Base-by-base conservation (phyloP, 1,139 yeast species). In the Kodamaea plutei region DNA sequence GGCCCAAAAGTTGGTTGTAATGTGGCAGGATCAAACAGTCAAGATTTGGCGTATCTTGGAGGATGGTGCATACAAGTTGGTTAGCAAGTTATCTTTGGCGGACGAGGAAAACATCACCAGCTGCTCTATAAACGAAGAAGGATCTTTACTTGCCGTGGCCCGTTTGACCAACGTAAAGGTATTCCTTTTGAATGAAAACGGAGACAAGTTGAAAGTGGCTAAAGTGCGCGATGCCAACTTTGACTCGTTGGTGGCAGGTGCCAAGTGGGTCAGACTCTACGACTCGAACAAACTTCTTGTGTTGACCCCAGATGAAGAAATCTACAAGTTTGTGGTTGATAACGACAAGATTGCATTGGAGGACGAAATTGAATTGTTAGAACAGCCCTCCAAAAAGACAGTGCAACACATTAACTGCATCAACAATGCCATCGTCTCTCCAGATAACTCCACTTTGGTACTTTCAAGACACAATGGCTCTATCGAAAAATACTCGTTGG, bases 21-120 rank as follows among this genome's bases (percentile, higher is more conserved):
- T 82, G 71, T 89, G 95, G 93, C 82, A 79, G 48, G 95, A 83
- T 43, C 91, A 84, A 50, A 67, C 73, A 2, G 73, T 89, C 26
- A 88, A 87, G 52, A 68, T 91, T 13, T 91, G 98, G 98, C 67
- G 59, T 40, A 52, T 87, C 20, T 52, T 50, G n/a, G 58, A 47
- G 20, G 64, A 50, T 10, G 54, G 53, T 19, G 64, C 34, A 47
- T 59, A 67, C 43, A 71, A 71, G 38, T 58, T 87, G 35, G 78
- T 84, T 8, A 65, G 83, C 30, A 84, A 84, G 52, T 54, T 88
- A 45, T 65, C 72, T 2, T 60, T 87, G 37, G 68, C 78, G 25
- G 94, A 81, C 44, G 95, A 85, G 29, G 96, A 87, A 44, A 84
- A 84, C 56, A 79, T 91, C 29, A 68, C 89, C 2, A 61, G 73